Evolutionary conservation across 345 rosid species (phyloP), one percentile per base, ranked within the genome.

Genomic region (Eucalyptus pauciflora): DNA sequence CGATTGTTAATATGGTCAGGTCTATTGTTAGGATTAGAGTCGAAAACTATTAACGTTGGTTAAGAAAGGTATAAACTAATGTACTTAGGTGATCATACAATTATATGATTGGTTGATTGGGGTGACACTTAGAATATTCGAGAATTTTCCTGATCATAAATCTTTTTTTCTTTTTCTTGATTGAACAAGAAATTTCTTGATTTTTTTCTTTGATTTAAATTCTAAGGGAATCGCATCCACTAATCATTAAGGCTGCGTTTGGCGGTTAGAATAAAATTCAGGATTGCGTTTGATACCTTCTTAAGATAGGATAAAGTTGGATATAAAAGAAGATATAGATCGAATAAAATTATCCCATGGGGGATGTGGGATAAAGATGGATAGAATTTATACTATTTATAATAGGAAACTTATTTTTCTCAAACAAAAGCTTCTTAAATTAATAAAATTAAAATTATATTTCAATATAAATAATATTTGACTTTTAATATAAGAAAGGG

Each of bases 211-310:
- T 41, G 5, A 71, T 71, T 10, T 10, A 37, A 37, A 37, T 71
- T 71, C 5, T 45, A 0, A 37, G 46, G 15, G 25, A 20, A 37
- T 48, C 2, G 27, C 27, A 71, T 10, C 83, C 46, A 71, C 83
- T 5, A 71, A 18, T 71, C 15, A 71, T 52, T 52, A 52, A 52
- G 10, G 4, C 0, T 7, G 10, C 0, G 0, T 52, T 18, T 52
- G 56, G 4, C 0, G 18, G 10, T 7, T 1, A 2, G 24, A 0
- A 18, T 52, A 52, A 52, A 9, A 7, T 52, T 52, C 10, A 52
- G 0, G 24, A 52, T 52, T 52, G 24, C 10, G 3, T 52, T 52
- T 52, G 24, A 52, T 18, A 7, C 10, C 1, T 52, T 10, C 24
- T 52, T 18, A 52, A 52, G 58, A 52, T 52, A 52, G 0, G 58